A percentile compares a stretch with the other conserved stretches of the same genome.
Conservation (phyloP, 129 eudicot species). For the Tagetes patula region DNA sequence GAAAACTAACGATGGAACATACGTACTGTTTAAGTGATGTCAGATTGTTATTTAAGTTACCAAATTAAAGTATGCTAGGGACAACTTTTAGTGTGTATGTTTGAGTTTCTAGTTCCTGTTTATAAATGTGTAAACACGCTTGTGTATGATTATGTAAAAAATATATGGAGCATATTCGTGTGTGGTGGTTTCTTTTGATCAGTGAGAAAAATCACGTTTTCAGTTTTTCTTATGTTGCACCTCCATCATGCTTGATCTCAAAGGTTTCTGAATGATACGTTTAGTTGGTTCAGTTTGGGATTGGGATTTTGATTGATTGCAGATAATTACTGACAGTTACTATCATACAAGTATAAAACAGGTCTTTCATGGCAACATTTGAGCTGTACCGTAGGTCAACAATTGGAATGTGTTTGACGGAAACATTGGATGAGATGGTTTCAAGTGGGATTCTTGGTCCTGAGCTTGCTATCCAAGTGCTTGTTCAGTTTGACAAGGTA, state of each 20-base stretch:
- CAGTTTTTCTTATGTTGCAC: neutral
- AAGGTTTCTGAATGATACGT: conserved; percentile 7
- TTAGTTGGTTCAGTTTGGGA: neutral
- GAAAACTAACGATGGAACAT: too few relatives aligned
- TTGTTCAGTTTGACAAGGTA: conserved; percentile 96
- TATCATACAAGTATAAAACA: neutral
- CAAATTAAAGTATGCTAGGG: too few relatives aligned
- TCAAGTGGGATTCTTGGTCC: conserved; percentile 67
- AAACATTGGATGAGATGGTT: conserved; percentile 95
- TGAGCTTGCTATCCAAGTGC: conserved; percentile 93
- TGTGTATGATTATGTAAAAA: too few relatives aligned
- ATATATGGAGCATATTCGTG: too few relatives aligned
- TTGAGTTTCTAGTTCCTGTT: too few relatives aligned
- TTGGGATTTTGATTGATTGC: neutral
- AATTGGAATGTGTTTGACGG: conserved; percentile 96
- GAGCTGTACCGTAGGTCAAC: conserved; percentile 93
- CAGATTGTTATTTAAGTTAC: too few relatives aligned
- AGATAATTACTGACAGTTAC: neutral
- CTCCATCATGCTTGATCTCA: neutral
- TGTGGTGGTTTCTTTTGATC: too few relatives aligned
- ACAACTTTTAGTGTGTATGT: too few relatives aligned
- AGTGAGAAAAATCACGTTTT: neutral
- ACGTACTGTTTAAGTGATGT: too few relatives aligned
- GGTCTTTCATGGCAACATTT: conserved; percentile 72
- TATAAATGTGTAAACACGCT: too few relatives aligned